Evolutionary conservation across 202 grass and related monocot species (phyloP), one percentile per base, ranked within the genome.

Genomic region (Eragrostis tef): DNA sequence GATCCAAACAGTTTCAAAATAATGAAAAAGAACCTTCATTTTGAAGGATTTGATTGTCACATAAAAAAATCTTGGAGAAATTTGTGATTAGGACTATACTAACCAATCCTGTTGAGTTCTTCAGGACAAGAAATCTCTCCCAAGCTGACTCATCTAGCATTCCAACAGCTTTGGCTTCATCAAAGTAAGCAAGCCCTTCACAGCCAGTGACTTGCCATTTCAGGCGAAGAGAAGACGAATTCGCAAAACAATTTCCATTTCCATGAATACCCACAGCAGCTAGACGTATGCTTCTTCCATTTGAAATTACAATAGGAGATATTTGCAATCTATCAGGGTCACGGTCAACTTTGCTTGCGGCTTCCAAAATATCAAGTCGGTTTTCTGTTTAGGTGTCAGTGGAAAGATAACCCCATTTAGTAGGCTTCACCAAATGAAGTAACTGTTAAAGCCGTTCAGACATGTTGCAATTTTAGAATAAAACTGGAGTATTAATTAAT

Each of bases 81-180:
- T 78, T 46, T 64, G 29, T 20, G 51, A 56, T 77, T 73, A 14
- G 16, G 63, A 65, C 51, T 44, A 34, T 89, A 81, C 94, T 83
- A 74, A 98, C 95, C 92, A 91, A 54, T 91, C 95, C 95, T 80
- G 95, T 94, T 59, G 88, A 90, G 85, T 98, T 98, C 46, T 91
- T 86, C 57, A 98, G 81, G 84, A 94, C 81, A 84, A 94, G 82
- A 86, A 94, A 98, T 69, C 85, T 92, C 79, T 94, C 95, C 95
- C 95, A 98, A 67, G 76, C 83, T 83, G 82, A 84, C 45, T 70
- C 57, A 66, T 87, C 84, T 89, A 69, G 76, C 52, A 74, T 84
- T 58, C 58, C 75, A 84, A 52, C 34, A 73, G 71, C 79, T 64
- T 93, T 82, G 49, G 42, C 67, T 74, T 87, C 20, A 20, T 84